Evolutionary conservation across 2,329 filamentous ascomycete genomes (phyloP).

Genomic region (Botrytis paeoniae): DNA sequence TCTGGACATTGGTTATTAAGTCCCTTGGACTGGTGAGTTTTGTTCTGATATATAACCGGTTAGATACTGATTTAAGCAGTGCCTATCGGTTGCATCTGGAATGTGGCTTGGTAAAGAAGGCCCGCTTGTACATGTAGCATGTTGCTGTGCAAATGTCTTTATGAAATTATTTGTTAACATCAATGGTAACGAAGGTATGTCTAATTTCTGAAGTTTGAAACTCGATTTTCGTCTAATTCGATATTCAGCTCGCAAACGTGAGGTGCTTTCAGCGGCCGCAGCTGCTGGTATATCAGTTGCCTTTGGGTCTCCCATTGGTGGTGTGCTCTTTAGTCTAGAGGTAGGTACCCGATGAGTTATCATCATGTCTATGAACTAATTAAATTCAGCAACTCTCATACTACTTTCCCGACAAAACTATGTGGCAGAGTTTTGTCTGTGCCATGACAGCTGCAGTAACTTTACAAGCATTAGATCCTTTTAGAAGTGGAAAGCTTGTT

Average conservation of each 20-base stretch:
- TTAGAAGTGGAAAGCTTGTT: constrained; percentile 91
- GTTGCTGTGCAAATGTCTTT: constrained; percentile 91
- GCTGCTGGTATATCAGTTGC: constrained; percentile 60
- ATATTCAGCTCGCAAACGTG: constrained; percentile 75
- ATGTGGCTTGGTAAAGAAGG: constrained; percentile 98
- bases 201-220: not conserved
- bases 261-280: constrained; percentile 87
- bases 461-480: constrained; percentile 88
- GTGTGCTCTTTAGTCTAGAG: constrained; percentile 93
- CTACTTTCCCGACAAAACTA: constrained; percentile 98
- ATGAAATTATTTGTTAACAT: constrained; percentile 84
- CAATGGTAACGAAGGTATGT: constrained; percentile 77
- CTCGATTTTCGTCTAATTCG: not conserved
- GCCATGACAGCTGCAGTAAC: constrained; percentile 98
- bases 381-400: constrained; percentile 78
- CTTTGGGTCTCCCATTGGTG: constrained; percentile 72
- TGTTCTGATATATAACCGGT: not conserved
- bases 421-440: constrained; percentile 99
- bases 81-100: constrained; percentile 86
- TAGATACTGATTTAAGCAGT: constrained; percentile 50
- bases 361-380: constrained; percentile 21
- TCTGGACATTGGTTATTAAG: constrained; percentile 87
- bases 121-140: constrained; percentile 91
- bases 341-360: constrained; percentile 41
- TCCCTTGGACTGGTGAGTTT: constrained; percentile 73